Conservation (phyloP, 257 asterid species). For the Solanum virginianum region DNA sequence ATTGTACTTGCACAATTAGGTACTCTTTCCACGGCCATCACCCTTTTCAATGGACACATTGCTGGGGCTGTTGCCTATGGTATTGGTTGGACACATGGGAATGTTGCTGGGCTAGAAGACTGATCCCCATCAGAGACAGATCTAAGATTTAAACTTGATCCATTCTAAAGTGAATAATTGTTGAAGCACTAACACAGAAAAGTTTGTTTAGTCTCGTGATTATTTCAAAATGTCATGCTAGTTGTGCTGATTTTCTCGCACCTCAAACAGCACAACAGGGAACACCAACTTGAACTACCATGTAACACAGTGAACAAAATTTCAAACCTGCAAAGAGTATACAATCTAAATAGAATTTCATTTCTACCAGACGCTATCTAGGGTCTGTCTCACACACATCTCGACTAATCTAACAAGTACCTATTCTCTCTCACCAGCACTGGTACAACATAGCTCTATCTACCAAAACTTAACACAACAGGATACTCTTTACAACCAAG, state of each 20-base stretch:
- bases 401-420: background rate
- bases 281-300: background rate
- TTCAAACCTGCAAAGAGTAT: background rate
- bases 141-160: background rate
- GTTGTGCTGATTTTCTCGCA: background rate
- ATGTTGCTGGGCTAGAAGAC: conserved; percentile 41
- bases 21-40: conserved; percentile 11
- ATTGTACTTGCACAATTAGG: conserved; percentile 38
- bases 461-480: background rate
- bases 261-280: background rate
- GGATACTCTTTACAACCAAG: background rate
- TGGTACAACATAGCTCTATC: background rate
- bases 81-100: conserved; percentile 52
- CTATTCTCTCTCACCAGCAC: background rate
- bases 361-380: background rate
- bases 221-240: background rate
- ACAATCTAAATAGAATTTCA: background rate
- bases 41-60: conserved; percentile 37
- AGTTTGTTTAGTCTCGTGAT: background rate
- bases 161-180: background rate
- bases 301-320: background rate
- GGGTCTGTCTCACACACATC: background rate
- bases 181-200: background rate
- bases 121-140: background rate
- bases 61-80: conserved; percentile 48